These are phyloP conservation scores for Aspergillus japonicus DNA, from an alignment of 2,329 filamentous ascomycete species.

Conservation along the genomic window DNA sequence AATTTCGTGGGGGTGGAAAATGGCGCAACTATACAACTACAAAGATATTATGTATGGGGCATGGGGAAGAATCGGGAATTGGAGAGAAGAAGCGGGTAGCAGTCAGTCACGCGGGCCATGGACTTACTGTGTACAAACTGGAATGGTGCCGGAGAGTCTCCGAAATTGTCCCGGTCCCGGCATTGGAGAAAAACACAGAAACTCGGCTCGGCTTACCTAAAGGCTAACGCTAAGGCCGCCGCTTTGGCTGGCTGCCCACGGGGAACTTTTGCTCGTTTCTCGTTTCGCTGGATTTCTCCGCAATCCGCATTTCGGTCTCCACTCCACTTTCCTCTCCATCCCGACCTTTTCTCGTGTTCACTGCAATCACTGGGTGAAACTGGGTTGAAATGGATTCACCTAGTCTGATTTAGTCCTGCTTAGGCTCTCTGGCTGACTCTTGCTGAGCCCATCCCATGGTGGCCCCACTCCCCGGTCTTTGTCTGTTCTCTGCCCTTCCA, in stretches of 20 bases:
- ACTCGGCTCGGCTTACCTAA: neutral
- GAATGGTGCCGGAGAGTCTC: conserved; percentile 9
- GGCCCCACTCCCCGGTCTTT: neutral
- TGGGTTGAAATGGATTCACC: no score
- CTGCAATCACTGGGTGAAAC: no score
- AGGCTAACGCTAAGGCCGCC: neutral
- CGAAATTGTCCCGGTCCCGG: conserved; percentile 12
- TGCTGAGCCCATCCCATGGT: neutral
- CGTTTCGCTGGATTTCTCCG: neutral
- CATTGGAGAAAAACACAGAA: neutral
- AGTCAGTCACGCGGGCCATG: neutral
- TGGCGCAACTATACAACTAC: neutral
- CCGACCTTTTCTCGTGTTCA: neutral
- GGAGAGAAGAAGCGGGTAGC: neutral
- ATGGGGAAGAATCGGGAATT: neutral
- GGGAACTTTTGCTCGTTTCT: conserved; percentile 6
- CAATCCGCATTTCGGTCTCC: neutral
- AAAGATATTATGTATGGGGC: neutral
- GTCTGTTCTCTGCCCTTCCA: neutral
- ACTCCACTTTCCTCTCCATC: neutral
- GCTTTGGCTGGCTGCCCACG: conserved; percentile 5
- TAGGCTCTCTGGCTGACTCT: neutral
- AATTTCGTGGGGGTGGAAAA: neutral
- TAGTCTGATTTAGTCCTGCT: no score
- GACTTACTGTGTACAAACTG: no score